These are phyloP conservation scores for Fraxinus ornus DNA, from an alignment of 305 asterid species.

Conservation along the genomic window DNA sequence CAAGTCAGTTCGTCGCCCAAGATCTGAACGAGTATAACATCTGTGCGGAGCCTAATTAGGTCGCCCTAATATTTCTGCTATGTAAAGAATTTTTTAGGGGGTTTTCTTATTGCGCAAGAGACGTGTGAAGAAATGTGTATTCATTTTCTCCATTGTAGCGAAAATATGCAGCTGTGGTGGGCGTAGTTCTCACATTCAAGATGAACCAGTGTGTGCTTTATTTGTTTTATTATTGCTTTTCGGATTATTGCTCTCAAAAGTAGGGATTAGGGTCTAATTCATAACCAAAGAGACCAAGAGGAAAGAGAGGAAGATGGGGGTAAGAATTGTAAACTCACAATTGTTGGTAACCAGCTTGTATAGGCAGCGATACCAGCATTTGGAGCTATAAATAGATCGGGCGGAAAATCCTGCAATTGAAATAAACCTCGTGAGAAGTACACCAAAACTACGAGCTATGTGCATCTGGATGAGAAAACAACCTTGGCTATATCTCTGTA, in stretches of 20 bases:
- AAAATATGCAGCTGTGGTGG: not conserved
- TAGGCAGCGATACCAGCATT: slow-evolving; percentile 96
- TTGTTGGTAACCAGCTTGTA: slow-evolving; percentile 78
- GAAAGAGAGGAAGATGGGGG: not conserved
- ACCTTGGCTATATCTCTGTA: slow-evolving; percentile 60
- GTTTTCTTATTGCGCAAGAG: not conserved
- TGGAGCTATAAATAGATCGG: slow-evolving; percentile 62
- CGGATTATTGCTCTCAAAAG: not conserved
- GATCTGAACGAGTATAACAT: too few relatives aligned
- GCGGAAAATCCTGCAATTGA: slow-evolving; percentile 51
- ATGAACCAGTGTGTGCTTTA: not conserved
- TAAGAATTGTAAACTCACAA: slow-evolving; percentile 46
- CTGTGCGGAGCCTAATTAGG: not conserved
- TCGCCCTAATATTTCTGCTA: not conserved
- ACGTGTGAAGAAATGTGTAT: not conserved
- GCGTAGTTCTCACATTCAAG: not conserved
- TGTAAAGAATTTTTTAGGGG: not conserved
- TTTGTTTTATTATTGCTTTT: not conserved
- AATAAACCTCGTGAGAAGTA: slow-evolving; percentile 7
- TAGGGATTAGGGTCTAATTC: not conserved
- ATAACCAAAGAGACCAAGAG: not conserved
- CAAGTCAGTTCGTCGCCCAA: too few relatives aligned
- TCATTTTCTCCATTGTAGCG: not conserved
- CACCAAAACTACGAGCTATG: not conserved
- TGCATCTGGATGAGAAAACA: not conserved